phyloP scores from a whole-genome alignment of 2,329 filamentous ascomycete genomes.

The Mariannaea sp. region DNA sequence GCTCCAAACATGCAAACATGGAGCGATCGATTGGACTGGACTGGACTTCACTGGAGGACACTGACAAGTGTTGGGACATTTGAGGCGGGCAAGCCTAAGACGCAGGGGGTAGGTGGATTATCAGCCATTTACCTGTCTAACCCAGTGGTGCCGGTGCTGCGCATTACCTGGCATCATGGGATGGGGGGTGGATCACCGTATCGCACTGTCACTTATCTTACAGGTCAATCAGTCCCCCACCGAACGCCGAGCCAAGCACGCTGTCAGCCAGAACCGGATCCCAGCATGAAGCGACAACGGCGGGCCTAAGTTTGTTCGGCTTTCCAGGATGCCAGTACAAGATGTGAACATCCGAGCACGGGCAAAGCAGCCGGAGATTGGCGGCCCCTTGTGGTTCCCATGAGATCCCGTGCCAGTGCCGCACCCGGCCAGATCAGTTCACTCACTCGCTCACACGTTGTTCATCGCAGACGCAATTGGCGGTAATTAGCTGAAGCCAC shows the following conservation, averaged over 20 bases:
- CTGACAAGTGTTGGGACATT: background rate
- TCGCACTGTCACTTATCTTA: background rate
- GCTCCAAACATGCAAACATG: conserved; percentile 12
- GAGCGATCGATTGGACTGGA: conserved; percentile 13
- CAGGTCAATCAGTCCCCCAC: background rate
- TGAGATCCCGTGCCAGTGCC: conserved; percentile 15
- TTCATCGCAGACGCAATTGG: conserved; percentile 20
- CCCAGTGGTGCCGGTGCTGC: background rate
- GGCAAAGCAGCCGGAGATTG: conserved; percentile 9
- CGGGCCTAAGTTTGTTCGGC: conserved; percentile 19
- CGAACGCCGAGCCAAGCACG: conserved; percentile 5
- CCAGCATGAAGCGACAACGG: conserved; percentile 18
- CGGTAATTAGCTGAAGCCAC: conserved; percentile 19
- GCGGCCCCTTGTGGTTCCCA: conserved; percentile 2
- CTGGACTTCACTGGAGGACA: background rate
- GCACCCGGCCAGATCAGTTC: conserved; percentile 22
- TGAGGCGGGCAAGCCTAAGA: background rate
- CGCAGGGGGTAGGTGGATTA: conserved; percentile 14
- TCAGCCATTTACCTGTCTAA: conserved; percentile 14
- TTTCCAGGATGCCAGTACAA: conserved; percentile 5
- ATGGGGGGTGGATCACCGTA: conserved; percentile 1
- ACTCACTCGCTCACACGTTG: conserved; percentile 20
- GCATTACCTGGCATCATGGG: conserved; percentile 12
- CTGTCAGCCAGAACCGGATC: background rate
- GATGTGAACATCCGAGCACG: conserved; percentile 12